Percentiles rank a stretch among this genome's conserved stretches.
Conservation (phyloP, 768 basidiomycete genomes). For the Rhodosporidiobolus sp. region DNA sequence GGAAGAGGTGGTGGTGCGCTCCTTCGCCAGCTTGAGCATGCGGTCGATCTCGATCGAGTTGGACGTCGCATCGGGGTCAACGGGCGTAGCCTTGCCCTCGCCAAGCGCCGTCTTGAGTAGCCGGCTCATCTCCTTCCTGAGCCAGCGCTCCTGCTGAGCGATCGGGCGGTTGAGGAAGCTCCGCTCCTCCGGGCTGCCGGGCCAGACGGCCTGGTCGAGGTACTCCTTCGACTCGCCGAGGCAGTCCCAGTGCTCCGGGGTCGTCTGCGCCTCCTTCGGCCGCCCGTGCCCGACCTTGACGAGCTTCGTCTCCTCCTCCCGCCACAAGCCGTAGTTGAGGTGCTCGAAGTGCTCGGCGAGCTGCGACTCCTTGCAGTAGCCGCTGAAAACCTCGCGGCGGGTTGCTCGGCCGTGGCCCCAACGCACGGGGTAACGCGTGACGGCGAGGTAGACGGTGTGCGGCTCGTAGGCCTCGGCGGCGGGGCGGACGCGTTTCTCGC, state of each 20-base stretch:
- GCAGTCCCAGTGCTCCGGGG: constrained; percentile 45
- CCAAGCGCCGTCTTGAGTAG: background rate
- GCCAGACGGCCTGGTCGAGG: constrained; percentile 30
- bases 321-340: constrained; percentile 38
- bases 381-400: constrained; percentile 27
- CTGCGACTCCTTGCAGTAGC: constrained; percentile 21
- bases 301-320: constrained; percentile 37
- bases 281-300: constrained; percentile 48
- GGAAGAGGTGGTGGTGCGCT: background rate
- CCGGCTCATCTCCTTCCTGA: constrained; percentile 33
- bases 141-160: constrained; percentile 2
- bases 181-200: constrained; percentile 29
- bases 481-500: constrained; percentile 47
- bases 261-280: constrained; percentile 48
- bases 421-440: constrained; percentile 48
- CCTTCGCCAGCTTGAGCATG: background rate
- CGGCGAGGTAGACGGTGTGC: constrained; percentile 52
- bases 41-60: no score
- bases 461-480: constrained; percentile 50
- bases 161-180: constrained; percentile 15
- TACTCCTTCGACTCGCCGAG: constrained; percentile 13
- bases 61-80: no score
- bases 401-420: constrained; percentile 48
- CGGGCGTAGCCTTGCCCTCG: no score
- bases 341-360: constrained; percentile 42